Evolutionary conservation across 345 rosid species (phyloP).

Genomic region (Melaleuca alternifolia): DNA sequence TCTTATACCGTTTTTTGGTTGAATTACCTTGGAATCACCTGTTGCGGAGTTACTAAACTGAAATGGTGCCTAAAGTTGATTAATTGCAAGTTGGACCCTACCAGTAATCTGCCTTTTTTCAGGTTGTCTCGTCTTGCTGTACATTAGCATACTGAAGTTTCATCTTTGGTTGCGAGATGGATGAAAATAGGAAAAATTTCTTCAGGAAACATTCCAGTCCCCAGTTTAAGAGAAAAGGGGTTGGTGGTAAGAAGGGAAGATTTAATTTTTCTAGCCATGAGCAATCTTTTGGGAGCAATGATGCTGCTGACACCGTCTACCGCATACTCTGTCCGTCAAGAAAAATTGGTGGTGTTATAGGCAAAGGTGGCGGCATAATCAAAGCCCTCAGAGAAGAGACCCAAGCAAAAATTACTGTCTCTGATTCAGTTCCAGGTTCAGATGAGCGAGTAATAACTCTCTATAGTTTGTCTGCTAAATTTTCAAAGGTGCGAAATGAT

Average conservation of each 20-base stretch:
- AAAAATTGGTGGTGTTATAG: constrained; percentile 54
- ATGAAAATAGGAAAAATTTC: constrained; percentile 27
- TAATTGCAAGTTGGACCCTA: background rate
- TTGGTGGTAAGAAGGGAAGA: constrained; percentile 15
- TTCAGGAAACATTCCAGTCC: constrained; percentile 22
- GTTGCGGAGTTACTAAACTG: background rate
- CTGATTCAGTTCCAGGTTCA: constrained; percentile 42
- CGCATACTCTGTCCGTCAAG: constrained; percentile 45
- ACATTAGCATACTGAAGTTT: background rate
- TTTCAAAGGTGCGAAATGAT: constrained; percentile 3
- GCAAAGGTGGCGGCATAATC: constrained; percentile 45
- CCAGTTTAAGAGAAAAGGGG: constrained; percentile 35
- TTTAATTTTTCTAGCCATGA: constrained; percentile 20
- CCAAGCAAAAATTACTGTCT: constrained; percentile 39
- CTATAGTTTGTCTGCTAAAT: constrained; percentile 26
- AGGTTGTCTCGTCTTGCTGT: background rate
- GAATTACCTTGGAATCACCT: background rate
- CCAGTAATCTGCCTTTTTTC: background rate
- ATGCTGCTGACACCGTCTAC: constrained; percentile 40
- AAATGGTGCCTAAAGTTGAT: background rate
- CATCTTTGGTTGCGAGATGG: constrained; percentile 18
- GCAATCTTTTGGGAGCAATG: constrained; percentile 14
- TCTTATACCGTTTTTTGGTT: background rate
- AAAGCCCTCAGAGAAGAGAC: constrained; percentile 45
- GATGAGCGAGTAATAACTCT: constrained; percentile 55